Base-by-base conservation (phyloP, 148 eudicot species). In the Simmondsia chinensis region DNA sequence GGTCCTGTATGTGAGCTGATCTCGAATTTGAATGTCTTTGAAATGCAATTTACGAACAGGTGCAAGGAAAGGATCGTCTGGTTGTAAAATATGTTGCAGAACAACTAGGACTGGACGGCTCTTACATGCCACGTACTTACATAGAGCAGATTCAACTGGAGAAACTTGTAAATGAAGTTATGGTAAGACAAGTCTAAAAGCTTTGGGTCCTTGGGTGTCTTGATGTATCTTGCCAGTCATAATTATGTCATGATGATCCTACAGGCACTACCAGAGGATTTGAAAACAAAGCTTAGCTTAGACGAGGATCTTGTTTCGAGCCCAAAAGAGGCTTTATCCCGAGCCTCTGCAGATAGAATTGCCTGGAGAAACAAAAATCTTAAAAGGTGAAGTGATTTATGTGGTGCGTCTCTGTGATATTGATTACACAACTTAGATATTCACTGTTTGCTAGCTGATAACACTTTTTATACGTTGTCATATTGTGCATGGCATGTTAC, bases 91-190 rank as follows among this genome's bases (percentile, higher is more conserved):
- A 21, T 52, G 70, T 62, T 26, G 97, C 97, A 7, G 84, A 84
- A 43, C 78, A 84, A 63, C 79, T 89, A 59, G 97, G 72, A 20
- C 68, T 84, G 71, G 93, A 89, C 28, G 97, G 97, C 25, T 69
- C 97, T 23, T 89, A 81, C 56, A 66, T 76, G 51, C 93, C 97
- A 17, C 94, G 93, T 39, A 79, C 97, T 12, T 89, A 81, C 50
- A 82, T 89, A 31, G 95, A 89, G 61, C 97, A 89, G 65, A 81
- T 89, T 66, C 95, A 89, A 69, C 72, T 89, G 32, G 97, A 89
- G 54, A 89, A 84, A 63, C 93, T 89, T 39, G 95, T 89, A 25
- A 76, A 84, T 51, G 95, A 89, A 54, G 87, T 89, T 42, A 85
- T 76, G 97, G 97, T 89, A 81, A 31, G 77, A 32, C 40, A 27